Percentiles rank a stretch among this genome's conserved stretches.
phyloP scores from a whole-genome alignment of 441 rosid species.

The Aquilaria agallochum region DNA sequence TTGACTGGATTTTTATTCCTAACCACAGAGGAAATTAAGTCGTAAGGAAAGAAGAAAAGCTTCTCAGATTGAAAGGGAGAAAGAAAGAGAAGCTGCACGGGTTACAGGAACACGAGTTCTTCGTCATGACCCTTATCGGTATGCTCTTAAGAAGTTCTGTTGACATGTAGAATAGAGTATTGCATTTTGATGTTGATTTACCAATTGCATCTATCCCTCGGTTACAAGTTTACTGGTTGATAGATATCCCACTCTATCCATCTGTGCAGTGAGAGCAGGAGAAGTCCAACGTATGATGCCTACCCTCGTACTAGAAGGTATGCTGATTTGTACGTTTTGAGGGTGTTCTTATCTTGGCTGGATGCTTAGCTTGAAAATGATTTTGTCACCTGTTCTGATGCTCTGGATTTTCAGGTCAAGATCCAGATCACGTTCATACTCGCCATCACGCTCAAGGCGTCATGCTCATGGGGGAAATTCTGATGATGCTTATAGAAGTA shows the following conservation, averaged over 20 bases:
- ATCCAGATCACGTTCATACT: conserved; percentile 80
- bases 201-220: neutral
- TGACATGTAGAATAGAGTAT: neutral
- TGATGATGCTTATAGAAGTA: conserved; percentile 61
- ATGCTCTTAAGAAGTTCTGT: conserved; percentile 12
- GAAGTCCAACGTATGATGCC: conserved; percentile 97
- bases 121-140: conserved; percentile 94
- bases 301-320: conserved; percentile 86
- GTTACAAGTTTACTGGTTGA: too few species aligned
- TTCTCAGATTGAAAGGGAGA: conserved; percentile 88
- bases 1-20: conserved; percentile 14
- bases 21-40: conserved; percentile 80
- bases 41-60: conserved; percentile 97
- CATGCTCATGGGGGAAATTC: conserved; percentile 50
- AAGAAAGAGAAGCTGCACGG: conserved; percentile 77
- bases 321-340: conserved; percentile 5
- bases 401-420: conserved; percentile 43
- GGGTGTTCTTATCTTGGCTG: too few species aligned
- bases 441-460: conserved; percentile 73
- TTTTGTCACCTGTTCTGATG: too few species aligned
- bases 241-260: too few species aligned
- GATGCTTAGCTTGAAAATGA: too few species aligned
- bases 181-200: conserved; percentile 15
- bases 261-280: conserved; percentile 62
- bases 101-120: conserved; percentile 56